Evolutionary conservation across 2,329 filamentous ascomycete genomes (phyloP), one percentile per base, ranked within the genome.

Genomic region (Pyrenophora teres): DNA sequence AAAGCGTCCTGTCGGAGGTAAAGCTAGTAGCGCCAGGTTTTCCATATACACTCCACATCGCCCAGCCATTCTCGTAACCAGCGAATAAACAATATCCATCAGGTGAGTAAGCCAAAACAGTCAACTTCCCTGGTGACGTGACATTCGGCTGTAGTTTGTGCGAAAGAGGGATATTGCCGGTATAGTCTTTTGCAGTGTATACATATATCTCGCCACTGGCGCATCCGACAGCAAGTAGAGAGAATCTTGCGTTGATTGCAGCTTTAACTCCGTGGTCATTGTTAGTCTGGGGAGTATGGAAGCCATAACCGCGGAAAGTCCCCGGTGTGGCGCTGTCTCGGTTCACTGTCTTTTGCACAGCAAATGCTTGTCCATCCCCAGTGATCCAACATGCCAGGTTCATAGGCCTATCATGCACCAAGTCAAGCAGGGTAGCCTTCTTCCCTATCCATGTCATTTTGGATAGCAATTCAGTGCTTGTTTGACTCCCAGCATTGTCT

Each of bases 71-170:
- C 65, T 94, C 87, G 68, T 93, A 97, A 1, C 93, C 94, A 37
- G 89, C 92, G 74, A 99, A 97, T 7, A 99, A 81, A 71, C 92
- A 96, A 72, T 97, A 97, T 15, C 94, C 94, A 72, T 99, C 94
- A 0, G 93, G 92, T 1, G 94, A 97, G 77, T 96, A 99, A 54
- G 78, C 85, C 59, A 99, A 75, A 25, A 86, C 88, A 2, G 84
- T 91, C 44, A 97, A 77, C 10, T 76, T 73, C 0, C 94, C 94
- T 1, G 90, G 87, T 4, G 80, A 74, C 1, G 92, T 91, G 0
- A 87, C 85, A 10, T 89, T 87, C 1, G 89, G 78, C 46, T 78
- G 81, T 55, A 97, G 84, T 27, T 83, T 84, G 71, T 97, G 92
- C 1, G 93, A 97, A 12, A 89, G 77, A 4, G 92, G 89, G 46